Evolutionary conservation across 208 protist species (phyloP).

Genomic region (Leishmania major): DNA sequence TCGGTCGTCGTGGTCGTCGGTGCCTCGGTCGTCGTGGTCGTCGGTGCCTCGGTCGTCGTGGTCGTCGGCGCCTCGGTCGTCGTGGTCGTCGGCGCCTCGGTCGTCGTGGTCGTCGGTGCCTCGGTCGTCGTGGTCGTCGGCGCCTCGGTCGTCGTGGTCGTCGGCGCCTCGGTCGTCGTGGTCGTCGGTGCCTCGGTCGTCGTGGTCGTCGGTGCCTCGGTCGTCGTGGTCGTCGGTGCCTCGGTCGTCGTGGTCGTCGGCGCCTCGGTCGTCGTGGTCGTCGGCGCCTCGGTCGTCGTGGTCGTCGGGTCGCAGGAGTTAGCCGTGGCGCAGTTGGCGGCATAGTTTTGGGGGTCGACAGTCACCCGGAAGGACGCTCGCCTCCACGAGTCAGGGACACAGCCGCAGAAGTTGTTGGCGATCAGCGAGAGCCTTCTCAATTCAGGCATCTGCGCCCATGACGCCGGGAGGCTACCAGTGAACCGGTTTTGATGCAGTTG

Average conservation of each 20-base stretch:
- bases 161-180: background rate
- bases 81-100: background rate
- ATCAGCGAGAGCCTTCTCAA: background rate
- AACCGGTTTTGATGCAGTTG: background rate
- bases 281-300: background rate
- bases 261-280: background rate
- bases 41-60: background rate
- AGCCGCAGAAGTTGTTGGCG: background rate
- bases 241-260: conserved; percentile 1
- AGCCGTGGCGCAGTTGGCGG: conserved; percentile 3
- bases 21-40: background rate
- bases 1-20: background rate
- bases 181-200: background rate
- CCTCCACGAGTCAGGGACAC: conserved; percentile 2
- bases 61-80: background rate
- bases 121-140: background rate
- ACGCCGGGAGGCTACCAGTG: background rate
- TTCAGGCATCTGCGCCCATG: background rate
- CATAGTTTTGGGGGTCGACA: background rate
- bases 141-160: background rate
- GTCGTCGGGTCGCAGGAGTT: background rate
- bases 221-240: background rate
- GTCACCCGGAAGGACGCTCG: background rate
- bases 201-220: background rate
- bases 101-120: background rate